These are phyloP conservation scores for Isatis tinctoria DNA, from an alignment of 345 rosid genomes.

Conservation along the genomic window DNA sequence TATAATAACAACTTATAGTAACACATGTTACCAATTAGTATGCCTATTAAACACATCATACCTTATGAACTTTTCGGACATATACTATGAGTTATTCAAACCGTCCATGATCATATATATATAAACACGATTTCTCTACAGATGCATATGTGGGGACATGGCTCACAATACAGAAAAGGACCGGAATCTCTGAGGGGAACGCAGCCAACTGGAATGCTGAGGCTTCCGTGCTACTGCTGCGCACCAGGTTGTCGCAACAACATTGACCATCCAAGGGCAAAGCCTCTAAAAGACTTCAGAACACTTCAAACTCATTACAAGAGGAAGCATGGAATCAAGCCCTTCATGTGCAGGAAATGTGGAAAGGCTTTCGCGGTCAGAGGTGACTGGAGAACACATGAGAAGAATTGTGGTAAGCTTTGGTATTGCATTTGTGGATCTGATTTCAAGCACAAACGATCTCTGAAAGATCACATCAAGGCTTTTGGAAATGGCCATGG, in stretches of 20 bases:
- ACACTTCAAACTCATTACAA: conserved; percentile 89
- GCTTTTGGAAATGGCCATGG: conserved; percentile 79
- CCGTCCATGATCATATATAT: conserved; percentile 3
- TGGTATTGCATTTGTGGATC: conserved; percentile 82
- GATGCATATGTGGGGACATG: conserved; percentile 99
- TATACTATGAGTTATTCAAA: neutral
- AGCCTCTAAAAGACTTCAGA: conserved; percentile 74
- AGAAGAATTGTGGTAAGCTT: conserved; percentile 79
- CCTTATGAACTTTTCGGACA: neutral
- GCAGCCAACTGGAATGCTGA: conserved; percentile 72
- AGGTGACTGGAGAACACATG: conserved; percentile 89
- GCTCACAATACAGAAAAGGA: conserved; percentile 85
- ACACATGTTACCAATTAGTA: neutral
- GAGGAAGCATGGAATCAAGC: conserved; percentile 71
- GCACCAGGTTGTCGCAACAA: conserved; percentile 67
- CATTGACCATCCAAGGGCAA: conserved; percentile 73
- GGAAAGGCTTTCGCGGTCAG: conserved; percentile 70
- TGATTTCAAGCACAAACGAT: conserved; percentile 78
- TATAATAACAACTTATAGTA: conserved; percentile 1
- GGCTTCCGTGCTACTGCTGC: conserved; percentile 76
- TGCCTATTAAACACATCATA: neutral
- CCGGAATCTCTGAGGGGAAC: conserved; percentile 72
- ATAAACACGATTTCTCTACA: conserved; percentile 10
- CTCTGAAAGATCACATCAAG: conserved; percentile 68
- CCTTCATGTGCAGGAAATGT: conserved; percentile 70